phyloP scores from a whole-genome alignment of 352 stramenopile species.

The Phytophthora chlamydospora region DNA sequence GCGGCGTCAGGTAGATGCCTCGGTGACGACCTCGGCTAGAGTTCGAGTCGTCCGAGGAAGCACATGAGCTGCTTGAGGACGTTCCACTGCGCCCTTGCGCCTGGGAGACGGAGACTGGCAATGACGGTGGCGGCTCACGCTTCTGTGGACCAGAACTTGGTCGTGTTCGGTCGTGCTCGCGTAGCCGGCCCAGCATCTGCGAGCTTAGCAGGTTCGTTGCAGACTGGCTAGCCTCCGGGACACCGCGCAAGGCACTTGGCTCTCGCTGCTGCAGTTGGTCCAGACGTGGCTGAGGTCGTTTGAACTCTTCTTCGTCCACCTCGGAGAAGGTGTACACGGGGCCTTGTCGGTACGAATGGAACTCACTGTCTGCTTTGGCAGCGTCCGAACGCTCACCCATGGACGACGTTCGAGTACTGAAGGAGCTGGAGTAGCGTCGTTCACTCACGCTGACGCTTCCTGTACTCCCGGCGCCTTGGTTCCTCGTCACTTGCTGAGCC shows the following conservation, averaged over 20 bases:
- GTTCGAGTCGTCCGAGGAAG: constrained; percentile 18
- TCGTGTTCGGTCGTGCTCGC: neutral
- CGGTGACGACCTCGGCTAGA: neutral
- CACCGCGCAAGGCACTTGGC: neutral
- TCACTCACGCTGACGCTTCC: constrained; percentile 5
- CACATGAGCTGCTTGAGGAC: constrained; percentile 11
- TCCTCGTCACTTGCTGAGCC: constrained; percentile 19
- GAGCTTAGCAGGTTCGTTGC: constrained; percentile 1
- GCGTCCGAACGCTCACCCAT: constrained; percentile 3
- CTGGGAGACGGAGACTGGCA: constrained; percentile 5
- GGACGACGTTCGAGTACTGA: constrained; percentile 11
- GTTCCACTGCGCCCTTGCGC: constrained; percentile 9
- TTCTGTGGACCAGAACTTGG: neutral
- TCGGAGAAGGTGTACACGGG: constrained; percentile 16
- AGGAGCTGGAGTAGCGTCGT: constrained; percentile 3
- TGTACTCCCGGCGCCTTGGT: constrained; percentile 1
- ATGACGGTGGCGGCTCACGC: constrained; percentile 2
- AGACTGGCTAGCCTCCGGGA: too few species aligned
- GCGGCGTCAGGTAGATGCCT: constrained; percentile 11
- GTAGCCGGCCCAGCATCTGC: constrained; percentile 3
- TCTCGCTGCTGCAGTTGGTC: constrained; percentile 1
- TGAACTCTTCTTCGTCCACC: neutral
- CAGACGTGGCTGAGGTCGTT: neutral
- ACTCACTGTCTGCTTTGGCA: constrained; percentile 5
- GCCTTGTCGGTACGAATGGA: constrained; percentile 12